Base-by-base conservation (phyloP, 1,284 basidiomycete genomes). In the Sparassis latifolia region DNA sequence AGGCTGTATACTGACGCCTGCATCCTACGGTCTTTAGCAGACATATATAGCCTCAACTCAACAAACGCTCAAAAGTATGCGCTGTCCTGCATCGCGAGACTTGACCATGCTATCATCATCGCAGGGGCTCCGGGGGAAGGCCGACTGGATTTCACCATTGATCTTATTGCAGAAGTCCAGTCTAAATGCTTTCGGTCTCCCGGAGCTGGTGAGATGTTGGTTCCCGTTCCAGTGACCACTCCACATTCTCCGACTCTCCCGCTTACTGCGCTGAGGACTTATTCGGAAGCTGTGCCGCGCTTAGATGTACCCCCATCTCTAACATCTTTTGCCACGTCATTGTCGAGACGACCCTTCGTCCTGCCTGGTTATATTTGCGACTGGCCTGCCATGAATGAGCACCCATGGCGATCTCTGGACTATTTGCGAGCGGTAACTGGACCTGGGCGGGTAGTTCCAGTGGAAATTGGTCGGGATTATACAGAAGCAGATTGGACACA, bases 401-500 rank as follows among this genome's bases (percentile, higher is more conserved):
- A 76, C 44, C 74, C 76, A 5, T 96, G 93, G 94, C 54, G 64
- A n/a, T 82, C 79, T 31, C 66, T 74, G 6, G 63, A 70, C 0
- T 96, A 97, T 64, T 75, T 97, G 1, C 74, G 76, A 28, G 67
- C 71, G 4, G 68, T 79, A 2, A 81, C 82, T 2, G 94, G 94
- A 6, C 80, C 78, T 33, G 92, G 88, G 3, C 78, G 96, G 10
- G 68, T 92, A 5, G 89, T 98, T 1, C 96, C 96, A 3, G 84
- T 98, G 7, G 96, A 99, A 68, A 72, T 96, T 30, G 96, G 96
- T 3, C 66, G 70, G 43, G 87, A 93, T 62, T 99, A 99, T 66
- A 81, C 90, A 33, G 74, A 77, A 10, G 78, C 80, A 27, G 79
- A 82, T 44, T 99, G 96, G 96, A 78, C 79, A 0, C 96, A 97